Base-by-base conservation (phyloP, 768 basidiomycete species). In the Lactarius trivialis region DNA sequence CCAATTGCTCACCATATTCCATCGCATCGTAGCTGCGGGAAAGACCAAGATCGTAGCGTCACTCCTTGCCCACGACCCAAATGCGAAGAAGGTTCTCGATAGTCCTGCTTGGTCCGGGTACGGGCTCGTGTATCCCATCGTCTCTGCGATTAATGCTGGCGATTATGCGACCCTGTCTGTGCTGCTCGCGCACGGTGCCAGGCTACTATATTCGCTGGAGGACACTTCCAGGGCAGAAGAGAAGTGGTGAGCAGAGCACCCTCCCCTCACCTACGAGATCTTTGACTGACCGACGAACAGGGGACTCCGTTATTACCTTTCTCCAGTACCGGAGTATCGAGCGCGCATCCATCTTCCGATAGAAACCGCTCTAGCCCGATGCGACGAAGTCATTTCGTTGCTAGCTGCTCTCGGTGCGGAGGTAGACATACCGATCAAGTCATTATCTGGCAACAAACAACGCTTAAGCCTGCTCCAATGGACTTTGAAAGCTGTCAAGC, bases 121-220 rank as follows among this genome's bases (percentile, higher is more conserved):
- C n/a, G 19, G 21, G 3, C 58, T 65, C 8, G 55, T 69, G 3
- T 70, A 68, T 48, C 74, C 75, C 11, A 36, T 74, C 19, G 70
- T 72, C 2, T 66, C 71, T 3, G 69, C 73, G 11, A 64, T 76
- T 39, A 33, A n/a, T 5, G 50, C 28, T 14, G 65, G 70, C 11
- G 56, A 71, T 37, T 70, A 70, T 39, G 68, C 71, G 12, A 71
- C 69, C 19, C 51, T 72, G 1, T 73, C 72, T 1, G 43, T 73
- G 4, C 64, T 75, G 9, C 63, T 74, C 4, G 71, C 73, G 0
- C 60, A 75, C 37, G 74, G 71, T 0, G 72, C 73, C 11, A 72
- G 69, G 54, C 36, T 70, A 19, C 45, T 32, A 1, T 67, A 69
- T 56, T 64, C 62, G 7, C 64, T 66, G 32, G 72, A 74, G 26